Percentiles rank a stretch among this genome's conserved stretches.
phyloP scores from a whole-genome alignment of 2,329 filamentous ascomycete species.

The Polytolypa hystricis region DNA sequence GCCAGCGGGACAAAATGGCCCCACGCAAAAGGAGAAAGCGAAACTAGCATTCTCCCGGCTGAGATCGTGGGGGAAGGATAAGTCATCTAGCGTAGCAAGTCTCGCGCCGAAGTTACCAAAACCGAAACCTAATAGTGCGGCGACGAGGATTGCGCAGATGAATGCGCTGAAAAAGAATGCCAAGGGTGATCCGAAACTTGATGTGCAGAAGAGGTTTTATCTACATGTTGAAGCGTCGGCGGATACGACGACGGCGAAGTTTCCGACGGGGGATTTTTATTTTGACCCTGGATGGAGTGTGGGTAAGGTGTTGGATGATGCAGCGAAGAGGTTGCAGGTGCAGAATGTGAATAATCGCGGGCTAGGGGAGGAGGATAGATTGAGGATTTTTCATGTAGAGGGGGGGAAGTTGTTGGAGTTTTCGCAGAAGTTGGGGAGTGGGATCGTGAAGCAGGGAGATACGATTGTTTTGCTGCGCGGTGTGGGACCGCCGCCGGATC shows the following conservation, averaged over 20 bases:
- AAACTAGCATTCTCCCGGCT: conserved; percentile 65
- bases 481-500: conserved; percentile 64
- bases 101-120: conserved; percentile 55
- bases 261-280: conserved; percentile 70
- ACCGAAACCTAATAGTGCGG: conserved; percentile 51
- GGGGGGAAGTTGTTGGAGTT: conserved; percentile 79
- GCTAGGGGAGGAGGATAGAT: conserved; percentile 51
- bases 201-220: conserved; percentile 77
- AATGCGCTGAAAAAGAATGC: conserved; percentile 75
- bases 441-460: conserved; percentile 63
- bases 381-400: conserved; percentile 89
- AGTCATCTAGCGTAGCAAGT: conserved; percentile 53
- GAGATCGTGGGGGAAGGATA: conserved; percentile 67
- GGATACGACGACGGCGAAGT: conserved; percentile 71
- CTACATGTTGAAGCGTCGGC: conserved; percentile 82
- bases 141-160: conserved; percentile 56
- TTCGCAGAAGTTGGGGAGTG: conserved; percentile 67
- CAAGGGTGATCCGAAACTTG: conserved; percentile 77
- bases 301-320: conserved; percentile 48
- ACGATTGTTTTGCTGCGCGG: conserved; percentile 82
- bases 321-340: conserved; percentile 30
- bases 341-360: conserved; percentile 37
- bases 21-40: conserved; percentile 50
- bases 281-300: conserved; percentile 83
- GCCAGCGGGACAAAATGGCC: conserved; percentile 31